Conservation (phyloP, 176 grass and related monocot species). For the Leersia perrieri region DNA sequence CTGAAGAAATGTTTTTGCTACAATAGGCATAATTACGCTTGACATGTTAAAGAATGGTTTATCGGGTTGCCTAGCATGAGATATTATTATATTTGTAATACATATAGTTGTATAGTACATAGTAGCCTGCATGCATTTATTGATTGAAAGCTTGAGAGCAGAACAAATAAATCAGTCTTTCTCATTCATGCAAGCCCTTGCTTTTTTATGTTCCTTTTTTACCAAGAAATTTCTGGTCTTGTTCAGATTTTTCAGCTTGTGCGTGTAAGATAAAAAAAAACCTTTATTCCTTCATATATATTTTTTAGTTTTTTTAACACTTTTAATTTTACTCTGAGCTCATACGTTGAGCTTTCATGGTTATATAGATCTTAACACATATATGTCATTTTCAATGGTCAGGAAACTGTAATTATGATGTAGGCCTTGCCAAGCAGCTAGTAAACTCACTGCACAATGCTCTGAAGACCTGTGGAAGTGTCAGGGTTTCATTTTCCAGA, state of each 20-base stretch:
- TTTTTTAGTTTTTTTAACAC: slow-evolving; percentile 1
- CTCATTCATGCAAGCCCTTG: neutral
- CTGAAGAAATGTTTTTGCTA: too few relatives aligned
- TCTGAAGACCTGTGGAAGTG: slow-evolving; percentile 73
- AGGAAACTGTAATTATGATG: slow-evolving; percentile 89
- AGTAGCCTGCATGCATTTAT: neutral
- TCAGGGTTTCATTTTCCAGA: slow-evolving; percentile 93
- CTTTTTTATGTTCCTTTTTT: slow-evolving; percentile 8
- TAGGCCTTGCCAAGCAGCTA: slow-evolving; percentile 67
- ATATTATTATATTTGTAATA: neutral
- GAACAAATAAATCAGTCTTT: neutral
- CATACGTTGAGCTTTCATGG: neutral
- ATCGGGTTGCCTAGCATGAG: too few relatives aligned
- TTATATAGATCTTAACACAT: slow-evolving; percentile 35
- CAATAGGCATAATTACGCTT: too few relatives aligned
- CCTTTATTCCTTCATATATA: slow-evolving; percentile 2
- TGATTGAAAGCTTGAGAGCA: neutral
- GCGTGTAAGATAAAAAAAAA: neutral
- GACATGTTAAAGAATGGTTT: too few relatives aligned
- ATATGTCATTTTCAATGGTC: slow-evolving; percentile 19
- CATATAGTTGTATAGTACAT: neutral
- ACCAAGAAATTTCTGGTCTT: neutral
- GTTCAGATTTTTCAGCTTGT: slow-evolving; percentile 11
- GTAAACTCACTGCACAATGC: slow-evolving; percentile 65
- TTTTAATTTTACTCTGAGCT: neutral